Evolutionary conservation across 1,284 basidiomycete genomes (phyloP), one percentile per base, ranked within the genome.

Genomic region (Neolentinus lepideus): DNA sequence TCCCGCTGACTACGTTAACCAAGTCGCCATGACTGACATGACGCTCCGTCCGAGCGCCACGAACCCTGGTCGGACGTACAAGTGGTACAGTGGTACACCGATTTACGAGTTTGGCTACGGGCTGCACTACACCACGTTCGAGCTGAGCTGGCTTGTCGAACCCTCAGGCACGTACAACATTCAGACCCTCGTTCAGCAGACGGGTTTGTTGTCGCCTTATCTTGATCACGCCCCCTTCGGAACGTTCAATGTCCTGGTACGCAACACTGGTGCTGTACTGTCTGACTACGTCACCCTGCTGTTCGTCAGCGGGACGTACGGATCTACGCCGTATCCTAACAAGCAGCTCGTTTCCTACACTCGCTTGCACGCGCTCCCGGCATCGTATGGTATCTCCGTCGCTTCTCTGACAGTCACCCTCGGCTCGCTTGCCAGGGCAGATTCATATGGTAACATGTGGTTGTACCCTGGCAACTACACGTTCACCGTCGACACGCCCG

Each of bases 1-100:
- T 62, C 77, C 79, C 8, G 73, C 74, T n/a, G 67, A 62, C 58
- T 82, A 78, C 63, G 69, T 75, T 14, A 65, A 73, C 56, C 68
- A 76, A 60, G 69, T 82, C 22, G 69, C 72, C 1, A 80, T 82
- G 79, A 81, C 80, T 4, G 76, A 82, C 67, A 82, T 83, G 80
- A 69, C 64, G 10, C 67, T 82, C 27, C 78, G 78, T 31, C 77
- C 80, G 10, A 75, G 69, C 58, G 60, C 65, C 45, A 70, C 69
- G 47, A 78, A 73, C 58, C 79, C 80, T 0, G 80, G 81, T 6
- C 73, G 80, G 38, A 82, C 80, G 12, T 83, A 83, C 67, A 78
- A 75, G 59, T 81, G 79, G 80, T 82, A 75, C 68, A 71, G 69
- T 19, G 77, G 73, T 22, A 71, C 70, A 19, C 74, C 79, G 6